These are phyloP conservation scores for Obelidium mucronatum DNA, from an alignment of 192 early-diverging fungal species.

Conservation along the genomic window DNA sequence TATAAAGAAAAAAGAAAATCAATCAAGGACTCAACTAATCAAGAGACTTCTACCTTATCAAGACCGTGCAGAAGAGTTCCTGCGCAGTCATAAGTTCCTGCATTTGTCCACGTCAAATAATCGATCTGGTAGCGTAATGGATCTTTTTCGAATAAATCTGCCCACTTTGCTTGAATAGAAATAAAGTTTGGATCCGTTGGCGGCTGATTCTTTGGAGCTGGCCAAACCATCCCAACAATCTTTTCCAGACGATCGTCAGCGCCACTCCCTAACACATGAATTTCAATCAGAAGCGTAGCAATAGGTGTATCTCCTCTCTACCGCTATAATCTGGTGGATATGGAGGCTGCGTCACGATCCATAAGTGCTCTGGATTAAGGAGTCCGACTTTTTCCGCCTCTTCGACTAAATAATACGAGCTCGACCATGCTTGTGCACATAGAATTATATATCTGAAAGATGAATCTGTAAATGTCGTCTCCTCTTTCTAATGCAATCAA, in stretches of 20 bases:
- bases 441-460: not conserved
- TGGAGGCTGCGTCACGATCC: conserved; percentile 8
- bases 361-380: not conserved
- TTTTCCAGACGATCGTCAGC: no score
- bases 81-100: conserved; percentile 23
- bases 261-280: no score
- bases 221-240: no score
- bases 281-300: not conserved
- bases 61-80: conserved; percentile 10
- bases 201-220: not conserved
- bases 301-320: not conserved
- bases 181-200: not conserved
- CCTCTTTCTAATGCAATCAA: not conserved
- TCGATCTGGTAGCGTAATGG: not conserved
- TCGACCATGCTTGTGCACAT: not conserved
- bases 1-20: not conserved
- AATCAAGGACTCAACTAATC: not conserved
- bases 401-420: not conserved
- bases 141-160: not conserved
- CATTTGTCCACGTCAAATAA: conserved; percentile 8
- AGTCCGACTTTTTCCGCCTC: not conserved
- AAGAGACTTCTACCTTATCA: conserved; percentile 19
- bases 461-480: not conserved
- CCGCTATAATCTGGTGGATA: conserved; percentile 4
- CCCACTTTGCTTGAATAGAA: not conserved